Conservation (phyloP, 1,284 basidiomycete species). For the Rhodotorula sp. region DNA sequence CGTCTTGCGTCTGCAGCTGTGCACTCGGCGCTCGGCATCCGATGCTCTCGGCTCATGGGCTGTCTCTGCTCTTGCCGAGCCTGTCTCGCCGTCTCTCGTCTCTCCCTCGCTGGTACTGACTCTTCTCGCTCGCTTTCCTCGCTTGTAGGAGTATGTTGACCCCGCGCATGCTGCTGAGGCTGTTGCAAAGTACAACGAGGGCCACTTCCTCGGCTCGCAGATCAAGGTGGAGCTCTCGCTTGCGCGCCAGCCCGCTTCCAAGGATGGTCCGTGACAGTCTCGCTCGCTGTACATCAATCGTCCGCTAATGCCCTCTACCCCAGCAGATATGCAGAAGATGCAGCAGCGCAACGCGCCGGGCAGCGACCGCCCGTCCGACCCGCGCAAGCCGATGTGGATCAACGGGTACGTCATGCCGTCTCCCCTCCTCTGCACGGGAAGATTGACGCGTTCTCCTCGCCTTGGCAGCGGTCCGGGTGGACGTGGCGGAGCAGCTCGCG, state of each 20-base stretch:
- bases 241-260: slow-evolving; percentile 23
- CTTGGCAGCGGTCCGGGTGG: background rate
- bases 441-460: background rate
- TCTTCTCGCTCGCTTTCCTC: background rate
- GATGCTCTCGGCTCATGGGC: background rate
- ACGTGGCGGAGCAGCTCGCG: slow-evolving; percentile 2
- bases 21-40: background rate
- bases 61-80: background rate
- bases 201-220: slow-evolving; percentile 46
- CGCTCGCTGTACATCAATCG: background rate
- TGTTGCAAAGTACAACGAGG: slow-evolving; percentile 46
- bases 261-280: slow-evolving; percentile 3
- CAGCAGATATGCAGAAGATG: slow-evolving; percentile 4
- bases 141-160: slow-evolving; percentile 42
- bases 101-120: background rate
- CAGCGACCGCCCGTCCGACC: slow-evolving; percentile 35
- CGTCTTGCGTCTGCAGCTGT: background rate
- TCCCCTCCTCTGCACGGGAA: background rate
- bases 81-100: background rate
- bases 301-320: background rate
- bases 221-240: slow-evolving; percentile 47
- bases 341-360: slow-evolving; percentile 18
- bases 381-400: slow-evolving; percentile 37
- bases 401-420: slow-evolving; percentile 12
- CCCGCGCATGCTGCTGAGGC: slow-evolving; percentile 42